Evolutionary conservation across 2,329 filamentous ascomycete species (phyloP).

Genomic region (Alternaria rosae): DNA sequence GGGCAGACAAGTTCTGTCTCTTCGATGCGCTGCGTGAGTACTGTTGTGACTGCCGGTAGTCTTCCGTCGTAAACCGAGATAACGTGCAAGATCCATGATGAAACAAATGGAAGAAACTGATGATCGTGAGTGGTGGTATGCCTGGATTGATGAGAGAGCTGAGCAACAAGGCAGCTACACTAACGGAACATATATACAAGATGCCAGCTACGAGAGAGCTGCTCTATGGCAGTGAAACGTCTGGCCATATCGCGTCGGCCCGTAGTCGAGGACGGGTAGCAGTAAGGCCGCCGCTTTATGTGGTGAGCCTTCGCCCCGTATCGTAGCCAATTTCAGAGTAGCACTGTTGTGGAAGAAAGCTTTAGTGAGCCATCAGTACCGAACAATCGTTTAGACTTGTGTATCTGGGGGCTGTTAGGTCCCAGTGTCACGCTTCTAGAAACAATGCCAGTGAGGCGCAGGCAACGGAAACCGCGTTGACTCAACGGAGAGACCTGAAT

Average conservation of each 20-base stretch:
- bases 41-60: neutral
- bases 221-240: neutral
- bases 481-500: neutral
- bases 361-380: neutral
- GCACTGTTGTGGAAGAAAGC: neutral
- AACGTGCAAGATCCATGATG: conserved; percentile 28
- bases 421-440: neutral
- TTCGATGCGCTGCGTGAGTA: neutral
- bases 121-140: neutral
- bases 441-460: conserved; percentile 1
- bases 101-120: neutral
- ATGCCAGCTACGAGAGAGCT: neutral
- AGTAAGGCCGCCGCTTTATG: neutral
- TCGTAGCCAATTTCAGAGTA: neutral
- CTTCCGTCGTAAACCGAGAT: conserved; percentile 26
- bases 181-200: conserved; percentile 1
- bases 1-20: conserved; percentile 18
- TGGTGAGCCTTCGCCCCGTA: conserved; percentile 7
- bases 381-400: conserved; percentile 1
- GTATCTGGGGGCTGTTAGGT: neutral
- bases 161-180: neutral
- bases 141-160: neutral
- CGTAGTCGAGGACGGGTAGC: neutral
- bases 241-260: conserved; percentile 4
- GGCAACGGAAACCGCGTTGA: neutral